phyloP scores from a whole-genome alignment of 192 early-diverging fungal species.

The Phycomyces blakesleeanus region DNA sequence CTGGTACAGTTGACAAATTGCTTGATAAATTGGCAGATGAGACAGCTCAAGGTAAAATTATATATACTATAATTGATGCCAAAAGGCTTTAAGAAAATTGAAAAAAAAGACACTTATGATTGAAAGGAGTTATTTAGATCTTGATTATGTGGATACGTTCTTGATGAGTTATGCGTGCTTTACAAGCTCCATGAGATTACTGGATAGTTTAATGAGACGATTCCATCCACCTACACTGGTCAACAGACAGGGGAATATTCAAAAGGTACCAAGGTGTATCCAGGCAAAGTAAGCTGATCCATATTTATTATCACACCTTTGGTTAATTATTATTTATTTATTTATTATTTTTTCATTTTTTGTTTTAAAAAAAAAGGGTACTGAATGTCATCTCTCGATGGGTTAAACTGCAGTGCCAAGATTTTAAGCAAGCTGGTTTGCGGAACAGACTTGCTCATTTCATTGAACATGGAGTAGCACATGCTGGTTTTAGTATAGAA shows the following conservation, averaged over 20 bases:
- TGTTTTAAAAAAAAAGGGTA: conserved; percentile 46
- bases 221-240: conserved; percentile 49
- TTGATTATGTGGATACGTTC: conserved; percentile 65
- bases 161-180: conserved; percentile 59
- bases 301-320: not conserved
- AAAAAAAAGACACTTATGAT: not conserved
- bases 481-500: conserved; percentile 43
- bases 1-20: conserved; percentile 60
- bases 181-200: conserved; percentile 48
- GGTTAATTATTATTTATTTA: conserved; percentile 7
- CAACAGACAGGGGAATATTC: conserved; percentile 42
- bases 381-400: conserved; percentile 58
- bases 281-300: conserved; percentile 46
- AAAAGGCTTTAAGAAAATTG: conserved; percentile 6
- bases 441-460: conserved; percentile 45
- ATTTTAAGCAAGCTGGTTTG: conserved; percentile 49
- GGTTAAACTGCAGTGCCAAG: conserved; percentile 58
- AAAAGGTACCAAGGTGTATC: conserved; percentile 44
- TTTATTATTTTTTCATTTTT: no score
- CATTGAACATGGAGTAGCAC: conserved; percentile 38
- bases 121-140: conserved; percentile 33
- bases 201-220: conserved; percentile 54
- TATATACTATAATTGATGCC: no score
- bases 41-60: conserved; percentile 50
- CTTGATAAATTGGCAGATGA: conserved; percentile 60